Percentiles rank a stretch among this genome's conserved stretches.
phyloP scores from a whole-genome alignment of 306 rosid species.

The Castanea sativa region DNA sequence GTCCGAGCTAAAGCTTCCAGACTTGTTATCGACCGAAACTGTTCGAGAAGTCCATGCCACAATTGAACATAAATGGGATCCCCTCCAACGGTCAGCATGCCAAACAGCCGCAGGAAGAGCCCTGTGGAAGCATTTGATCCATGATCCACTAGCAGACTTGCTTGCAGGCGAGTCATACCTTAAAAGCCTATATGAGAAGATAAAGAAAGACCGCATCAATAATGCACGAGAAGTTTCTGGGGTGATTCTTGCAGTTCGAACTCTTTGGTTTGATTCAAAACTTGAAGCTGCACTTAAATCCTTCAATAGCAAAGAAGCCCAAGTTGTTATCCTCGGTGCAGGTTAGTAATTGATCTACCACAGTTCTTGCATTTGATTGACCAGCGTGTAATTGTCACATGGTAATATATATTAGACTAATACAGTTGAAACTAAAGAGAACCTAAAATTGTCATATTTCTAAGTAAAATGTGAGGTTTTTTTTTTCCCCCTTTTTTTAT shows the following conservation, averaged over 20 bases:
- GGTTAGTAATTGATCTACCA: conserved; percentile 45
- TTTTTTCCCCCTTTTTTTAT: too few species aligned
- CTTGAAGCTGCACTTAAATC: conserved; percentile 64
- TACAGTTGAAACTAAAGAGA: background rate
- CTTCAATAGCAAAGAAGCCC: conserved; percentile 54
- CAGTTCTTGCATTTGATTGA: conserved; percentile 14
- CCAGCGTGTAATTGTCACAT: background rate
- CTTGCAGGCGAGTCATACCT: conserved; percentile 83
- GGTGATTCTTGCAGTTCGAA: conserved; percentile 88
- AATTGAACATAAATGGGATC: conserved; percentile 78
- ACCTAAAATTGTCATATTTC: background rate
- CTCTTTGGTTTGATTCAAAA: conserved; percentile 89
- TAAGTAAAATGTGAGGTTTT: background rate
- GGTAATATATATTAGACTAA: background rate
- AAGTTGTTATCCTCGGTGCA: conserved; percentile 94
- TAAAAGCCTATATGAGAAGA: conserved; percentile 81
- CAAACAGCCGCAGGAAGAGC: conserved; percentile 98
- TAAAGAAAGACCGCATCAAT: conserved; percentile 69
- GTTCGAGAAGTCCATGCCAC: conserved; percentile 66
- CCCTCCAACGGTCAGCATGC: conserved; percentile 76
- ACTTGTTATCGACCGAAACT: conserved; percentile 47
- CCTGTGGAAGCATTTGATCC: conserved; percentile 82
- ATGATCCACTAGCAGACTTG: conserved; percentile 75
- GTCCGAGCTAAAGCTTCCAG: conserved; percentile 81
- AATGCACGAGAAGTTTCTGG: conserved; percentile 85